Base-by-base conservation (phyloP, 805 yeast species). In the Torulaspora indica region DNA sequence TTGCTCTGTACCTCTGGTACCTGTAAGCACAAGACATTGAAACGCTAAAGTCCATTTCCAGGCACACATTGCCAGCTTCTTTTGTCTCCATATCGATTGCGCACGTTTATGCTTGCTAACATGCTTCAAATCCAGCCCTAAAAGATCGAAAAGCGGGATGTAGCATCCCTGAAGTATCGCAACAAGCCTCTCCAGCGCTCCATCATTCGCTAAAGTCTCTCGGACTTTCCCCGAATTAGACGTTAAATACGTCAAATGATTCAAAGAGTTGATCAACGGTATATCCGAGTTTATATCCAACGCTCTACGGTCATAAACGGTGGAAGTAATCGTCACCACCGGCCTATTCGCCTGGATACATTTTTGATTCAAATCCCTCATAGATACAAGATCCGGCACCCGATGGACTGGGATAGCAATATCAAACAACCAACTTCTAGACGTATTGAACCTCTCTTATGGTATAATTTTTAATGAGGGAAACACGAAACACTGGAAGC, bases 11-110 rank as follows among this genome's bases (percentile, higher is more conserved):
- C 98, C 98, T 53, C 97, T 75, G 1, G 97, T 89, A 10, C 97
- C 96, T 14, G 91, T 80, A 44, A 88, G 74, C 1, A 91, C 95
- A 44, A 91, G 69, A 61, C 97, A 90, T 69, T 91, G 98, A 59
- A 93, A 81, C 0, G 97, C 86, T 43, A 91, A 69, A 5, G 95
- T 86, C 98, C 98, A 91, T 68, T 91, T 91, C 96, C 96, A 91
- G 0, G 95, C 90, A n/a, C 84, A 72, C 51, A 87, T 71, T 20
- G 81, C 75, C 35, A 60, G 53, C 43, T 53, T 53, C 45, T 69
- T 68, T 51, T 61, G 69, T 47, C 62, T 58, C 35, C 56, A 51
- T 20, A 66, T 52, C 28, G 57, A 45, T 48, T 60, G 61, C 3
- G 53, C 49, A 9, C 52, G 43, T 8, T 46, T 53, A 27, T 40